These are phyloP conservation scores for Ceratocystis papillata DNA, from an alignment of 2,329 filamentous ascomycete genomes.

Conservation along the genomic window DNA sequence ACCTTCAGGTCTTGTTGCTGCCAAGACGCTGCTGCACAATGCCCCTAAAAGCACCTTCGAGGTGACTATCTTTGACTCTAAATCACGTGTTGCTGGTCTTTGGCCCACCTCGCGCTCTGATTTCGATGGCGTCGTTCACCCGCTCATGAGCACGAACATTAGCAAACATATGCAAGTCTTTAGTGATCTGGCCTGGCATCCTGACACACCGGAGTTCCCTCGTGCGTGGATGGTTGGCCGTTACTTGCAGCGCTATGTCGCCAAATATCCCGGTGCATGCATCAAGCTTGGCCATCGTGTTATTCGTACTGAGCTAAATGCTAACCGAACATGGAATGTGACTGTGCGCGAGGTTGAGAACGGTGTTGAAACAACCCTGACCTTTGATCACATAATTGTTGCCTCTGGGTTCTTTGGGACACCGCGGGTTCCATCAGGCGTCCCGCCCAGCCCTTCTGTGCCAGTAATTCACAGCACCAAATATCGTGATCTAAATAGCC, in stretches of 20 bases:
- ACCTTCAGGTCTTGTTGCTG: conserved; percentile 56
- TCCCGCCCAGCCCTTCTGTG: conserved; percentile 31
- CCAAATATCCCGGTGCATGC: conserved; percentile 42
- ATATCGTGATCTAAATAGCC: conserved; percentile 45
- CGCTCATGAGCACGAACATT: conserved; percentile 62
- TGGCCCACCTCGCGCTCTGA: conserved; percentile 53
- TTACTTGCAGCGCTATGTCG: conserved; percentile 57
- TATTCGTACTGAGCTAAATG: conserved; percentile 32
- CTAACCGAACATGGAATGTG: conserved; percentile 35
- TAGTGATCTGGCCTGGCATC: conserved; percentile 61
- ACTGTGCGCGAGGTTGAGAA: conserved; percentile 31
- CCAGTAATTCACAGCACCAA: conserved; percentile 58
- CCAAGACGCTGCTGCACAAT: conserved; percentile 60
- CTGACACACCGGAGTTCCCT: conserved; percentile 53
- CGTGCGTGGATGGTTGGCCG: conserved; percentile 64
- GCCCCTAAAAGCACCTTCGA: conserved; percentile 45
- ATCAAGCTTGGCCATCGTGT: conserved; percentile 42
- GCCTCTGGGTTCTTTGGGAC: conserved; percentile 67
- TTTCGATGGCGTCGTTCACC: conserved; percentile 45
- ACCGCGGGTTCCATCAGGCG: conserved; percentile 41
- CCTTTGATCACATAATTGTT: conserved; percentile 62
- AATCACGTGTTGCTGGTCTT: conserved; percentile 59
- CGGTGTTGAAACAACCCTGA: conserved; percentile 33
- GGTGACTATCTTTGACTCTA: conserved; percentile 60
- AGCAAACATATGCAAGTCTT: conserved; percentile 66